Evolutionary conservation across 2,329 filamentous ascomycete genomes (phyloP).

Genomic region (Aspergillus niger): DNA sequence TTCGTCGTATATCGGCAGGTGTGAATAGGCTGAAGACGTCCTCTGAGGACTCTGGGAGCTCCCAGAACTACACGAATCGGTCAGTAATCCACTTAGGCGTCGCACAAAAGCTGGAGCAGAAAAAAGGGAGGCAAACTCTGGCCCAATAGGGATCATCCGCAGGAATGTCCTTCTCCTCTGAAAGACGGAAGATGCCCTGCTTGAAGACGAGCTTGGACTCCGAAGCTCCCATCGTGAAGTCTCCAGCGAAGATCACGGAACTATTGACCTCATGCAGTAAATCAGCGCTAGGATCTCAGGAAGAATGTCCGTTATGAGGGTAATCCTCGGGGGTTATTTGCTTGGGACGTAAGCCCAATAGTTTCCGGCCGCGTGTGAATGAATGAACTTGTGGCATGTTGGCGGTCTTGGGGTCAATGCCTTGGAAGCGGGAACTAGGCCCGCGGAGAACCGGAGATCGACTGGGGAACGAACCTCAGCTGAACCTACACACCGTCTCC

Average conservation of each 20-base stretch:
- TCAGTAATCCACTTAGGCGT: neutral
- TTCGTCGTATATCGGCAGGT: conserved; percentile 81
- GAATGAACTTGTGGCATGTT: conserved; percentile 23
- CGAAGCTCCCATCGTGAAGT: conserved; percentile 80
- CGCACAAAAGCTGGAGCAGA: neutral
- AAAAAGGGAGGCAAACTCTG: conserved; percentile 61
- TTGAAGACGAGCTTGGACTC: conserved; percentile 99
- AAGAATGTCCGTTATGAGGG: neutral
- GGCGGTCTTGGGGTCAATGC: conserved; percentile 20
- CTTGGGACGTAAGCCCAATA: conserved; percentile 7
- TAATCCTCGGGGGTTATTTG: neutral
- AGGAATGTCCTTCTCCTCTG: conserved; percentile 85
- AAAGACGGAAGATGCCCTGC: conserved; percentile 93
- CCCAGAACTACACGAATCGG: conserved; percentile 73
- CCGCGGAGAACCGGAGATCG: conserved; percentile 16
- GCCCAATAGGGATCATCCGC: conserved; percentile 92
- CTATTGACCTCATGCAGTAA: conserved; percentile 29
- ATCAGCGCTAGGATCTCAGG: neutral
- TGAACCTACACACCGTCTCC: neutral
- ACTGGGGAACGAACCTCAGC: conserved; percentile 1
- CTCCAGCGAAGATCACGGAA: conserved; percentile 28
- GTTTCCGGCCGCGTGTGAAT: conserved; percentile 14
- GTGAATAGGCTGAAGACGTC: conserved; percentile 97
- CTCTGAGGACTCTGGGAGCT: conserved; percentile 90
- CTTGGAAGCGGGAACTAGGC: conserved; percentile 22